These are phyloP conservation scores for Floccularia luteovirens DNA, from an alignment of 768 basidiomycete species.

Conservation along the genomic window DNA sequence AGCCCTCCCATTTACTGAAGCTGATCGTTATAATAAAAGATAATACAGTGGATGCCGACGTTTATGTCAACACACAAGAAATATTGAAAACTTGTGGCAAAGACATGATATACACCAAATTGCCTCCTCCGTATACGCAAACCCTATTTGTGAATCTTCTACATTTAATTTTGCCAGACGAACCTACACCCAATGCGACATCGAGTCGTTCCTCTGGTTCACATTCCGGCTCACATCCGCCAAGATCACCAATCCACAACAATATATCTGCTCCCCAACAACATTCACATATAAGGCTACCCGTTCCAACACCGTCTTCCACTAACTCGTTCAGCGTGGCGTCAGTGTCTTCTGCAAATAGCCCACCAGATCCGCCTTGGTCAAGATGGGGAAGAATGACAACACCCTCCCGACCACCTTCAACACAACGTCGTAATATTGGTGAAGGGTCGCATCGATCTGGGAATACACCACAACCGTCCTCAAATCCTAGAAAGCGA, in stretches of 20 bases:
- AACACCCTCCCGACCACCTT: conserved; percentile 36
- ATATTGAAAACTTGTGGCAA: conserved; percentile 74
- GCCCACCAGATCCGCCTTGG: conserved; percentile 33
- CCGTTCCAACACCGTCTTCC: conserved; percentile 4
- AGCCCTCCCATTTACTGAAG: conserved; percentile 1
- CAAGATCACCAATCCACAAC: conserved; percentile 9
- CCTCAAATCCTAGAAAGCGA: conserved; percentile 34
- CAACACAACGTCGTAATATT: conserved; percentile 21
- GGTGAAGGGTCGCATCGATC: conserved; percentile 11
- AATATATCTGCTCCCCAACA: conserved; percentile 8
- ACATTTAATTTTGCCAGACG: conserved; percentile 43
- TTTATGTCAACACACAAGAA: conserved; percentile 63
- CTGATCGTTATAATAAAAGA: conserved; percentile 13
- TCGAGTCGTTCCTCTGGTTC: conserved; percentile 12
- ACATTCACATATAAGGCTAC: conserved; percentile 6
- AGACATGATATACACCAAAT: conserved; percentile 60
- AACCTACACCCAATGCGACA: conserved; percentile 13
- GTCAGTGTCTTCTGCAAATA: conserved; percentile 5
- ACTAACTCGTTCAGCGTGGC: conserved; percentile 8
- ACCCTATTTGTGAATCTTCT: conserved; percentile 75
- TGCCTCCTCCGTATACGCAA: conserved; percentile 53
- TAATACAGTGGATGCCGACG: conserved; percentile 43
- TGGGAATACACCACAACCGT: conserved; percentile 26
- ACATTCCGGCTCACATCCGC: conserved; percentile 11
- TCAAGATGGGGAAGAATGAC: conserved; percentile 40